These are phyloP conservation scores for Rhizopogon vesiculosus DNA, from an alignment of 768 basidiomycete species.

Conservation along the genomic window DNA sequence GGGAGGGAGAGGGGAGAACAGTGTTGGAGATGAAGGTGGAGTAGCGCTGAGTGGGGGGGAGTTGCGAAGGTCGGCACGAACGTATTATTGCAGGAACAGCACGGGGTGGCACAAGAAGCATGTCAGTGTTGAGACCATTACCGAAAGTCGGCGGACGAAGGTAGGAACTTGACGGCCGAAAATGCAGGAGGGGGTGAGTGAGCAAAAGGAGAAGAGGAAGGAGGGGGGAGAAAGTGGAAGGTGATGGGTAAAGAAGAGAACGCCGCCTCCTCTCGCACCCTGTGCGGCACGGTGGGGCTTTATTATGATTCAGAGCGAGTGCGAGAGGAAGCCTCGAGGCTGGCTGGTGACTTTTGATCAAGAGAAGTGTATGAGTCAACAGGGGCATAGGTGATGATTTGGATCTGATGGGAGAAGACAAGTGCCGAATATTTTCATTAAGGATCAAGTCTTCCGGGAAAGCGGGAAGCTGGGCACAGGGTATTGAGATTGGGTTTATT, in stretches of 20 bases:
- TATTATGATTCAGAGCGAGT: too few relatives aligned
- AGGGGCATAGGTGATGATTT: not conserved
- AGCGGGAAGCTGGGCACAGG: not conserved
- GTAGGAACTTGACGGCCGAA: not conserved
- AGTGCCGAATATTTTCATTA: not conserved
- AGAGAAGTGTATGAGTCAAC: not conserved
- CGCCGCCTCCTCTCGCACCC: not conserved
- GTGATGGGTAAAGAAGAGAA: not conserved
- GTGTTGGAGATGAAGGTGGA: too few relatives aligned
- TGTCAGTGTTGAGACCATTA: too few relatives aligned
- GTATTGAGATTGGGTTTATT: not conserved
- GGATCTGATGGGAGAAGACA: not conserved
- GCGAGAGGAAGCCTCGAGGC: not conserved
- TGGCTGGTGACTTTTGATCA: too few relatives aligned
- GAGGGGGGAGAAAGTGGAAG: not conserved
- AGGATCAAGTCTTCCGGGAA: conserved; percentile 1
- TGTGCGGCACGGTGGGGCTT: not conserved
- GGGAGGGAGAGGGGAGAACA: too few relatives aligned
- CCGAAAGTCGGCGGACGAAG: not conserved
- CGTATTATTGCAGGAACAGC: too few relatives aligned
- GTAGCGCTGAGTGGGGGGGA: too few relatives aligned
- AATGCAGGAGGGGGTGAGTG: not conserved
- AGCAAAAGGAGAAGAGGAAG: not conserved
- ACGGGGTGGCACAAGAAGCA: too few relatives aligned
- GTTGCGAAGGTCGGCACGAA: too few relatives aligned